Base-by-base conservation (phyloP, 345 rosid genomes). In the Eucalyptus tenuipes region DNA sequence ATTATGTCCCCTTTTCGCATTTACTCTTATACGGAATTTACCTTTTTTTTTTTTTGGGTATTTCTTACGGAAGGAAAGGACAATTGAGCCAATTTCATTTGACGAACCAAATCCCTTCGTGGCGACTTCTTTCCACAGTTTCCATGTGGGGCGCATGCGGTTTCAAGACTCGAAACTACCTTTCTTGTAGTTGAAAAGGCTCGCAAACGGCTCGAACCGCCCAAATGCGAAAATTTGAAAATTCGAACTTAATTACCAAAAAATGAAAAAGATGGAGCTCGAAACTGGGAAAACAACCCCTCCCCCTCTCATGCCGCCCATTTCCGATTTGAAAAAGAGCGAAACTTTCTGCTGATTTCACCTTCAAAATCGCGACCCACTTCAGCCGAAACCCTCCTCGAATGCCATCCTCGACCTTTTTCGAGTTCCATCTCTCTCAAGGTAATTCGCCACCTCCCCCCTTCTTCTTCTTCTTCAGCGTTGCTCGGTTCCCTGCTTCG, bases 321-420 rank as follows among this genome's bases (percentile, higher is more conserved):
- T 47, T 85, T 16, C 27, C 37, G 33, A 85, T 48, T 85, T 31
- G 61, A 49, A 47, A 84, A 49, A 85, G 42, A 29, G 87, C 45
- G 88, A 90, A 25, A 86, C 94, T 93, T 93, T 94, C 93, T 91
- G 88, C 79, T 55, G 81, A 40, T 66, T 52, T 90, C 87, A 81
- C 50, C 91, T 90, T 31, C 88, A 90, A 91, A 90, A 87, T 59
- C 91, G 15, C 84, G 13, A 50, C 64, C 49, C 87, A 86, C 44
- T 85, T 85, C 59, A 13, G 29, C 53, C 50, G 50, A 22, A 22
- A 20, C 29, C 84, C 84, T 75, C 47, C 47, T 75, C 29, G 84
- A 40, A 75, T 75, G 84, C 84, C 47, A 75, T 75, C 15, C 15
- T 75, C 84, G 15, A 75, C 29, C 84, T 75, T 25, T 75, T 42